Evolutionary conservation across 129 eudicot genomes (phyloP), one percentile per base, ranked within the genome.

Genomic region (Flaveria sonorensis): DNA sequence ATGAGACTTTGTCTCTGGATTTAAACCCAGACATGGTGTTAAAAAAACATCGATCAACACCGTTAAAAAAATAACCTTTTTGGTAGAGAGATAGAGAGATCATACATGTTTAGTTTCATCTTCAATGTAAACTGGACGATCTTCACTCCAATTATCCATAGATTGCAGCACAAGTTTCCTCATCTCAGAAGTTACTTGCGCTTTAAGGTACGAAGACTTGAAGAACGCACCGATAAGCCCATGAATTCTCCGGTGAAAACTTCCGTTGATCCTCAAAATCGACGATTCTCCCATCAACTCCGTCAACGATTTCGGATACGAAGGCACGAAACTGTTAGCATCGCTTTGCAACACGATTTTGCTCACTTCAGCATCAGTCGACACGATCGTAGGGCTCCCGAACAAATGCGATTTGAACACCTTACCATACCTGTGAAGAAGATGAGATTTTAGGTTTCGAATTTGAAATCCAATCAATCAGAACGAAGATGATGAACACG

Each of bases 341-440:
- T 91, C 98, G 66, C 97, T 91, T 70, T 90, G 97, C 36, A 93
- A 76, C 8, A 93, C 83, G 18, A 64, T 66, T 79, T 76, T 86
- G 50, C 85, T 91, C 84, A 93, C 92, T 77, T 93, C 97, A 76
- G 95, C 98, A 79, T 93, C 97, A 0, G 97, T 89, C 14, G 97
- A 93, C 56, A 93, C 85, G 78, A 93, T 93, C 2, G 96, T 90
- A 9, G 90, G 86, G 28, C 92, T 93, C 77, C 98, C 98, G 77
- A 93, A 93, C 86, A 93, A 81, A 71, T 93, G 98, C 6, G 98
- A 88, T 85, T 88, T 93, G 88, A 93, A 93, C 82, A 93, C 98
- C 71, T 90, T 89, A 61, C 98, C 98, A 50, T 88, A 93, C 96
- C 98, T 90, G 57, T 42, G 19, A 21, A 23, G 26, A 9, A 19